These are phyloP conservation scores for Corymbia citriodora DNA, from an alignment of 441 rosid genomes.

Conservation along the genomic window DNA sequence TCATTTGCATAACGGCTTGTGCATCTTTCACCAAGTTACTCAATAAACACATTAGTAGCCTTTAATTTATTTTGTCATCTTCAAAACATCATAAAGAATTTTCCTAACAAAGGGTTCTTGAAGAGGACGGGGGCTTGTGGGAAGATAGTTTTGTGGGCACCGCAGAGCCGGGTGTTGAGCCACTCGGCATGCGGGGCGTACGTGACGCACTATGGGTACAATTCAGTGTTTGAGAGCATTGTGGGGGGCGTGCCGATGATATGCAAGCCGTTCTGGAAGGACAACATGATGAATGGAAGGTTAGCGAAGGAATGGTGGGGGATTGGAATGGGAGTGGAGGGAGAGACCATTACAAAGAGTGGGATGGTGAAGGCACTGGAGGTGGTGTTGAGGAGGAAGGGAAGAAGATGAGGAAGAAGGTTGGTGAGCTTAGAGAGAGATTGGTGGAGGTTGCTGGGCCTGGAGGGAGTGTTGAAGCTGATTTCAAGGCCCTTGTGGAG, in stretches of 20 bases:
- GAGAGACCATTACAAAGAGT: background rate
- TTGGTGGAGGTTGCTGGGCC: background rate
- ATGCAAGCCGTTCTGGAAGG: background rate
- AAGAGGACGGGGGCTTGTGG: background rate
- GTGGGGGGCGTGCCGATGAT: background rate
- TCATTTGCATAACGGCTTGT: no score
- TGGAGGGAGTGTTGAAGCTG: background rate
- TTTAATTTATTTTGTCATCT: no score
- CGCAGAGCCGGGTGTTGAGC: background rate
- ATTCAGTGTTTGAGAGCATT: background rate
- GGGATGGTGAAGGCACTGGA: background rate
- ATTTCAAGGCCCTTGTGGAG: background rate
- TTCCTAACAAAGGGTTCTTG: background rate
- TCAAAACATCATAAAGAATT: no score
- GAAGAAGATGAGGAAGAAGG: background rate
- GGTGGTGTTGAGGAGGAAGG: background rate
- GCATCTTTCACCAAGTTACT: no score
- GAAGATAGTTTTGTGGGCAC: background rate
- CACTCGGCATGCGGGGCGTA: background rate
- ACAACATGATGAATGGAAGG: background rate
- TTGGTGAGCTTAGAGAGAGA: background rate
- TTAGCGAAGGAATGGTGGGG: background rate
- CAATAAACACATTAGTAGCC: no score
- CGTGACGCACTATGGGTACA: background rate
- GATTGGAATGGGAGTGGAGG: background rate